Conservation (phyloP, 2,329 filamentous ascomycete species). For the Cladosporium sp. region DNA sequence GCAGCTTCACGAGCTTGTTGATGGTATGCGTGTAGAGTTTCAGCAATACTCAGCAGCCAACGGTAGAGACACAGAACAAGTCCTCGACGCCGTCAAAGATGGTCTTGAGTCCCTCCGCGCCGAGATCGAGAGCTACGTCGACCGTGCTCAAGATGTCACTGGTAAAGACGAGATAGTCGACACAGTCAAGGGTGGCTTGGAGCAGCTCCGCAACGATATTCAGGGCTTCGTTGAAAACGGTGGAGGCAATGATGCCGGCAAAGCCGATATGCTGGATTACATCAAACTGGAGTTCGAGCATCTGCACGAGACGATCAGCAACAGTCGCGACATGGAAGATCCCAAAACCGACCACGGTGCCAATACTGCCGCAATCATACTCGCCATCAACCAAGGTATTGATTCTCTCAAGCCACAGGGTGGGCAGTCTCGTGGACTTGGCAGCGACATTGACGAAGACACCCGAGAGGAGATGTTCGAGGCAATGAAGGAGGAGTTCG, state of each 20-base stretch:
- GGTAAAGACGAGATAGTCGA: conserved; percentile 76
- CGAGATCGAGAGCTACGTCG: conserved; percentile 78
- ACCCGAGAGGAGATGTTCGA: conserved; percentile 51
- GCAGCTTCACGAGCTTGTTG: conserved; percentile 54
- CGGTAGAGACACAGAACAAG: conserved; percentile 78
- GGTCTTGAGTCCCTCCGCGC: conserved; percentile 74
- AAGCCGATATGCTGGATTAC: conserved; percentile 45
- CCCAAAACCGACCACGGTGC: conserved; percentile 11
- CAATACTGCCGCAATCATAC: conserved; percentile 27
- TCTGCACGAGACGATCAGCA: conserved; percentile 53
- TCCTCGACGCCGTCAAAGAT: conserved; percentile 81
- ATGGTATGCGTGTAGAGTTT: conserved; percentile 59
- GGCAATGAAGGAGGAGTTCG: conserved; percentile 74
- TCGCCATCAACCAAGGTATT: conserved; percentile 29
- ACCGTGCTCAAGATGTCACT: conserved; percentile 62
- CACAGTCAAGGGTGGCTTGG: conserved; percentile 59
- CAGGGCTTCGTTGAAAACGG: conserved; percentile 47
- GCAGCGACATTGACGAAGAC: conserved; percentile 9
- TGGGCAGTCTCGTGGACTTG: background rate
- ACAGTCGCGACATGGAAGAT: conserved; percentile 24
- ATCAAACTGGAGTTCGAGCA: conserved; percentile 56
- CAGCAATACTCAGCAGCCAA: conserved; percentile 77
- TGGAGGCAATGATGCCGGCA: conserved; percentile 38
- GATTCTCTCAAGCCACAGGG: conserved; percentile 27
- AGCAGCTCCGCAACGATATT: conserved; percentile 58